Evolutionary conservation across 805 yeast species (phyloP), one percentile per base, ranked within the genome.

Genomic region (Saccharomycopsis synnaedendra): DNA sequence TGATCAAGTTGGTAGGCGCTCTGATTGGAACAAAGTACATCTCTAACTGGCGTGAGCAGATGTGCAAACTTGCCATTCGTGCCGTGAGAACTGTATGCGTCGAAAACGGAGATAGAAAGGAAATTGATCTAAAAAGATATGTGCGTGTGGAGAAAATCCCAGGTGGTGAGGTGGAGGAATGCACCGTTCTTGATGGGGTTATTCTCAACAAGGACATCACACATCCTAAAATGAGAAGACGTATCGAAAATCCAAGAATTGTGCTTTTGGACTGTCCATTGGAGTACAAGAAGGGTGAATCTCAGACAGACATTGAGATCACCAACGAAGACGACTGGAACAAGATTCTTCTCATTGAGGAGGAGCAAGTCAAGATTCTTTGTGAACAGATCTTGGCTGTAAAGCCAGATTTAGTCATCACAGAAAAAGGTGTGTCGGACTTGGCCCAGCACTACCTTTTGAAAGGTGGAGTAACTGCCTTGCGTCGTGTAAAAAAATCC

Each of bases 241-340:
- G 71, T 58, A 84, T 93, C 57, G 85, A 82, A 63, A 85, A 87
- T 60, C 99, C 99, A 44, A 77, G 90, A 55, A 78, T 93, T 47
- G 76, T 93, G 19, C 73, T 93, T 56, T 74, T 93, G 57, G 99
- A 93, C 68, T 89, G 97, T 67, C 97, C 99, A 8, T 73, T 93
- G 58, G 99, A 93, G 68, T 93, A 93, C 70, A 93, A 93, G 71
- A 93, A 93, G 74, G 99, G 98, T 55, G 99, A 93, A 69, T 88
- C 97, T 3, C 98, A 93, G 66, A 93, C 97, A 46, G 90, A 93
- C 67, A 86, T 93, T 57, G 99, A 93, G 70, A 89, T 93, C 65
- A 83, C 96, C 41, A 87, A 87, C 60, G 97, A 90, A 66, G 85
- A 80, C 54, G 98, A 93, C 68, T 93, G 97, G 97, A 82, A 82